A percentile compares a stretch with the other conserved stretches of the same genome.
Evolutionary conservation across 306 rosid species (phyloP).

Genomic region (Cercis canadensis): DNA sequence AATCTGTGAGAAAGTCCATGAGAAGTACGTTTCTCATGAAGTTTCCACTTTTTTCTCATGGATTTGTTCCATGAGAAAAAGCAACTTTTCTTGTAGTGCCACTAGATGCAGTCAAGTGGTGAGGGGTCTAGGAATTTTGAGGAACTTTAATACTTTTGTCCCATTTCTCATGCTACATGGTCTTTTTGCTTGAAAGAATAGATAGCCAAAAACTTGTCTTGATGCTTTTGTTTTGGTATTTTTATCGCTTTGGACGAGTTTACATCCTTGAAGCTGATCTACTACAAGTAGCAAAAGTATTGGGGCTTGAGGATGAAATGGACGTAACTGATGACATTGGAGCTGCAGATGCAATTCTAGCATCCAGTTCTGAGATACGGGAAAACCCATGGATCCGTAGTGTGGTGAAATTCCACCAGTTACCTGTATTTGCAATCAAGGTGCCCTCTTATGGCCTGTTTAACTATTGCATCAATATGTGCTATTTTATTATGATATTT

Average conservation of each 20-base stretch:
- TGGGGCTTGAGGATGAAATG: constrained; percentile 87
- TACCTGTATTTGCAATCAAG: constrained; percentile 93
- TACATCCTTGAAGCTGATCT: constrained; percentile 92
- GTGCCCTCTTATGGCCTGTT: constrained; percentile 44
- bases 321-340: constrained; percentile 85
- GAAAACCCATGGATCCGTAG: constrained; percentile 87
- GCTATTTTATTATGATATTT: constrained; percentile 31
- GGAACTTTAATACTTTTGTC: constrained; percentile 26
- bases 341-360: constrained; percentile 85
- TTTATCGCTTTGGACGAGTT: constrained; percentile 34
- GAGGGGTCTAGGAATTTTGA: background rate
- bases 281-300: constrained; percentile 82
- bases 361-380: constrained; percentile 76
- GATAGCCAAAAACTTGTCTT: no score
- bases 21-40: no score
- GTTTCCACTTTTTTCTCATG: no score
- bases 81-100: no score
- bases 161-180: constrained; percentile 11
- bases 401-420: constrained; percentile 86
- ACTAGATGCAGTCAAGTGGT: no score
- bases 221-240: background rate
- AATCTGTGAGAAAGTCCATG: no score
- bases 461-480: constrained; percentile 20
- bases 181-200: no score
- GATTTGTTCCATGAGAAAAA: no score